Evolutionary conservation across 768 basidiomycete genomes (phyloP), one percentile per base, ranked within the genome.

Genomic region (Lepiota venenata): DNA sequence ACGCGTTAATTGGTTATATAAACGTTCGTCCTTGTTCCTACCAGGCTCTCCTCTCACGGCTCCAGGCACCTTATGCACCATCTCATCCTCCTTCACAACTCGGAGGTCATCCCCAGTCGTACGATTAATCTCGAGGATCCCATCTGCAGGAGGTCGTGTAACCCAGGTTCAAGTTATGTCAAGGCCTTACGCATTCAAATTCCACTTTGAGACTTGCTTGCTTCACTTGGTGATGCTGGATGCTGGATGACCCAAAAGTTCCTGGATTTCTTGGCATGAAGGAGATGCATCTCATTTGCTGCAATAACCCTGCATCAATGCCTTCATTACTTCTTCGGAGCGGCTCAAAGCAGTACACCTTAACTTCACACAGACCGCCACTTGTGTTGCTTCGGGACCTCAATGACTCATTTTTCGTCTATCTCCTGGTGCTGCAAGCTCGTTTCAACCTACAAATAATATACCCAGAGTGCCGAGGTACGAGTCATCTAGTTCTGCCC

Each of bases 361-460:
- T 21, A 46, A 37, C 21, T 16, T 45, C 53, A 20, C 18, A n/a
- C 39, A 55, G 53, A 42, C 53, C 53, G 47, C 45, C 46, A 46
- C 41, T 47, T 47, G 53, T 55, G 47, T 42, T 40, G 53, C 46
- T 39, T 41, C 39, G 39, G 41, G 29, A 48, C 27, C 48, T 46
- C 27, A 2, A 32, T 42, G 15, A 11, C 39, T 45, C n/a, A 32
- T 15, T 35, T 36, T 12, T 15, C 46, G 5, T 32, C 29, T 48
- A 32, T 42, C 40, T 32, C 25, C 46, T 14, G 9, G 18, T 47
- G 53, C 10, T 42, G 38, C 27, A 48, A 43, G 20, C 25, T 42
- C 46, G 18, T 55, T 36, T 46, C 47, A 35, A 11, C 27, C 11
- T n/a, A 42, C 18, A 32, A 21, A 46, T 12, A 4, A 36, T 32